phyloP scores from a whole-genome alignment of 1,284 basidiomycete species.

The Pterula multifida region DNA sequence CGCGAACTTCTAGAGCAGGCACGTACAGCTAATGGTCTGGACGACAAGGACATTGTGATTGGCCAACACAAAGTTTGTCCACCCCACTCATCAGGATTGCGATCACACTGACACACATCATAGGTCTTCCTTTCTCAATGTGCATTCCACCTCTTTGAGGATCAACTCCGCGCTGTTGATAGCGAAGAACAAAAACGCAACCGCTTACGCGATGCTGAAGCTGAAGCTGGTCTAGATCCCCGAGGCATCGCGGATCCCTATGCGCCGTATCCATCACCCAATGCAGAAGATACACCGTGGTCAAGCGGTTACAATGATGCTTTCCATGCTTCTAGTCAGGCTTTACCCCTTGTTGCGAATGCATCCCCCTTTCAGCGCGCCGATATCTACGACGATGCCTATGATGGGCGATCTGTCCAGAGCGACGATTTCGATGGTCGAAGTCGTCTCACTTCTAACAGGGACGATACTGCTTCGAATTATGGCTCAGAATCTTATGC shows the following conservation, averaged over 20 bases:
- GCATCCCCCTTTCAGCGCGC: conserved; percentile 67
- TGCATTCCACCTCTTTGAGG: conserved; percentile 86
- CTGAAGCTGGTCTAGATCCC: conserved; percentile 60
- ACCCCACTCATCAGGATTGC: conserved; percentile 2
- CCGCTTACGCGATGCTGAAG: conserved; percentile 61
- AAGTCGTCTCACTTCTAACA: conserved; percentile 61
- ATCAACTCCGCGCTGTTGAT: conserved; percentile 73
- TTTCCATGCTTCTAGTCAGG: conserved; percentile 44
- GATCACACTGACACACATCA: neutral
- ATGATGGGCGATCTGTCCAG: conserved; percentile 63
- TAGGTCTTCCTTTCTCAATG: conserved; percentile 85
- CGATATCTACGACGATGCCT: conserved; percentile 63
- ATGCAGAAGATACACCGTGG: conserved; percentile 29
- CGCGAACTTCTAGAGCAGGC: conserved; percentile 46
- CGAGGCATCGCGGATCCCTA: conserved; percentile 68
- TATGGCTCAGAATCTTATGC: conserved; percentile 87
- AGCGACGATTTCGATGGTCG: conserved; percentile 68
- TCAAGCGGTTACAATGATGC: conserved; percentile 36
- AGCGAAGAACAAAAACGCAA: conserved; percentile 77
- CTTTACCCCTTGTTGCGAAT: conserved; percentile 66
- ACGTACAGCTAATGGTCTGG: conserved; percentile 51
- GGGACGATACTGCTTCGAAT: conserved; percentile 69
- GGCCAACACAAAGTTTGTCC: conserved; percentile 66
- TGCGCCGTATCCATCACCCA: conserved; percentile 50
- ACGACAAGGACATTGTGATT: conserved; percentile 66